Evolutionary conservation across 2,329 filamentous ascomycete genomes (phyloP), one percentile per base, ranked within the genome.

Genomic region (Aspergillus persii): DNA sequence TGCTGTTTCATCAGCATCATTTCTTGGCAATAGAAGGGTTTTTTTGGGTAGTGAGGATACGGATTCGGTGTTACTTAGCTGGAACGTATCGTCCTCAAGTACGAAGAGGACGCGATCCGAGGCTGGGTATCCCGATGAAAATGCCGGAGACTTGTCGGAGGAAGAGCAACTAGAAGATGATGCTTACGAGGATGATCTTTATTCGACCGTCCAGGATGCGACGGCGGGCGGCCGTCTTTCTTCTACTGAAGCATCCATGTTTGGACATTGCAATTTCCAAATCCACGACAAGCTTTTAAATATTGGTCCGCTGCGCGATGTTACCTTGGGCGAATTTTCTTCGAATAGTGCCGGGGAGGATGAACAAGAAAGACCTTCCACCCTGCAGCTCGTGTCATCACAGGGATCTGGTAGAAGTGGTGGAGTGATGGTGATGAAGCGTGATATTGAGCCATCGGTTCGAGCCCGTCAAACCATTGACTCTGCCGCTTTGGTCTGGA

Each of bases 1-100:
- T 47, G 79, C 83, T 26, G 84, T 88, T 29, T 89, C 91, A 1
- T 92, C 90, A 61, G 83, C 91, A 2, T 86, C 87, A 27, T 85
- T 82, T 55, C 73, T 98, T 3, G 85, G 86, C 3, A 85, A 86
- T 56, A 86, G 88, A 9, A 82, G 83, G 18, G 72, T 98, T 33
- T 99, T 99, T 70, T 76, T 96, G 27, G 95, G 94, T 11, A 96
- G 91, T 68, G 91, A 96, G 70, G 85, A 89, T 57, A 84, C 87
- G 8, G 91, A 98, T 66, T 96, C 94, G 0, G 74, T 91, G 1
- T 82, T 99, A 3, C 73, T 99, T 29, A 89, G 90, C 26, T 97
- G 92, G 89, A 86, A 85, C 41, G 84, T 85, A 62, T 89, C 88
- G 65, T 83, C 87, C 56, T 77, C 79, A 9, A 84, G 86, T 61